Conservation (phyloP, 2,329 filamentous ascomycete species). For the Thelonectria blattea region DNA sequence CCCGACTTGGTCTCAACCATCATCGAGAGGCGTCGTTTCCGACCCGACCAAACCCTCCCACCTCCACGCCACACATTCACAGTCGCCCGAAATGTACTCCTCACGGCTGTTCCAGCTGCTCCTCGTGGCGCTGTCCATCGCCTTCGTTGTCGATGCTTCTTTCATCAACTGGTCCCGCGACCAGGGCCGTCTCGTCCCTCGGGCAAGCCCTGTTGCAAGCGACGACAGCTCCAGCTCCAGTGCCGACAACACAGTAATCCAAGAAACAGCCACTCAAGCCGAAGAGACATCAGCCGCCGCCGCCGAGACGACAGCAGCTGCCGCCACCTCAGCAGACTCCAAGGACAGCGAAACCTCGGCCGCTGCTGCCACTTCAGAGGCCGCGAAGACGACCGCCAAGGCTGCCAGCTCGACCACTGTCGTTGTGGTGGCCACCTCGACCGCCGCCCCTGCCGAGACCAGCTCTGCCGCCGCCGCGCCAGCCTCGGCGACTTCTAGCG, state of each 20-base stretch:
- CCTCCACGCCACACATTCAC: not conserved
- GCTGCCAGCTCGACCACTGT: conserved; percentile 17
- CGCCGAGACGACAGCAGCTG: not conserved
- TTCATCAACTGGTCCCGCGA: conserved; percentile 35
- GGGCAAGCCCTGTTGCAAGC: conserved; percentile 29
- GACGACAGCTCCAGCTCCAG: conserved; percentile 21
- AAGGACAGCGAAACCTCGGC: not conserved
- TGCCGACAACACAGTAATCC: conserved; percentile 19
- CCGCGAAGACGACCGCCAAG: not conserved
- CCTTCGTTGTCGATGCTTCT: conserved; percentile 53
- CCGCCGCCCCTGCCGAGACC: conserved; percentile 18
- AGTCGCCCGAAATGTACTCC: conserved; percentile 51
- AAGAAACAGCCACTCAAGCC: not conserved
- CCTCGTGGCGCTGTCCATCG: conserved; percentile 55
- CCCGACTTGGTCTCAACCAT: not conserved
- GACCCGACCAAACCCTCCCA: not conserved
- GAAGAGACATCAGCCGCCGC: not conserved
- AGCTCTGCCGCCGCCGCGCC: conserved; percentile 14
- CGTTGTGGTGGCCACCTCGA: conserved; percentile 20
- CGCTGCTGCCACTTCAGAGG: not conserved
- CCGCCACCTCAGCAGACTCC: not conserved
- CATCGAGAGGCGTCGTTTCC: conserved; percentile 2
- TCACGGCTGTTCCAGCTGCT: conserved; percentile 54
- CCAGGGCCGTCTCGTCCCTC: conserved; percentile 29
- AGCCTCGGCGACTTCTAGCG: conserved; percentile 9